A percentile compares a stretch with the other conserved stretches of the same genome.
These are phyloP conservation scores for Pestalotiopsis sp. DNA, from an alignment of 2,329 filamentous ascomycete genomes.

Conservation along the genomic window DNA sequence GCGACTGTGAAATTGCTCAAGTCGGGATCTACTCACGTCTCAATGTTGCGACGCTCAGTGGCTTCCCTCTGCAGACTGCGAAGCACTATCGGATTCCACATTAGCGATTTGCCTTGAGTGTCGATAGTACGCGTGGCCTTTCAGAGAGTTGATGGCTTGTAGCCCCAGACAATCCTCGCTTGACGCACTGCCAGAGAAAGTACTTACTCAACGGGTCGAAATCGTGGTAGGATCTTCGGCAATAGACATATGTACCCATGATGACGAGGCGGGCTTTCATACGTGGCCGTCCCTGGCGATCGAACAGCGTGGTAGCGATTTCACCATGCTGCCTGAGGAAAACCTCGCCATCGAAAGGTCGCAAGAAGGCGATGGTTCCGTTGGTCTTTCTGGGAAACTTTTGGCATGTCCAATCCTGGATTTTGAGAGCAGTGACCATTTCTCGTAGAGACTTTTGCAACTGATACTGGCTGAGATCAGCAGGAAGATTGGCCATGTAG, in stretches of 20 bases:
- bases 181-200: neutral
- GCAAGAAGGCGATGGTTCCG: slow-evolving; percentile 47
- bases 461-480: slow-evolving; percentile 37
- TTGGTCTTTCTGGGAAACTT: slow-evolving; percentile 38
- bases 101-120: neutral
- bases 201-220: slow-evolving; percentile 31
- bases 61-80: slow-evolving; percentile 34
- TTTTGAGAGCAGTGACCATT: slow-evolving; percentile 41
- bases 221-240: slow-evolving; percentile 36
- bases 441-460: slow-evolving; percentile 42
- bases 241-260: slow-evolving; percentile 30
- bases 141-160: too few relatives aligned
- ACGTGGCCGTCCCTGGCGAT: slow-evolving; percentile 11
- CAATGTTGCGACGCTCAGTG: slow-evolving; percentile 27
- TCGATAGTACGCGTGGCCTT: too few relatives aligned
- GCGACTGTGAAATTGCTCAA: neutral
- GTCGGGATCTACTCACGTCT: slow-evolving; percentile 17
- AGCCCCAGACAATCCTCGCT: neutral
- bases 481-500: slow-evolving; percentile 45
- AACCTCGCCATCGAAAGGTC: slow-evolving; percentile 36
- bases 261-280: slow-evolving; percentile 30
- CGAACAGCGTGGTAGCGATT: neutral
- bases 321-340: slow-evolving; percentile 40
- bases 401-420: slow-evolving; percentile 45
- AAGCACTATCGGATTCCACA: slow-evolving; percentile 24